Evolutionary conservation across 2,329 filamentous ascomycete genomes (phyloP).

Genomic region (Metarhizium robertsii): DNA sequence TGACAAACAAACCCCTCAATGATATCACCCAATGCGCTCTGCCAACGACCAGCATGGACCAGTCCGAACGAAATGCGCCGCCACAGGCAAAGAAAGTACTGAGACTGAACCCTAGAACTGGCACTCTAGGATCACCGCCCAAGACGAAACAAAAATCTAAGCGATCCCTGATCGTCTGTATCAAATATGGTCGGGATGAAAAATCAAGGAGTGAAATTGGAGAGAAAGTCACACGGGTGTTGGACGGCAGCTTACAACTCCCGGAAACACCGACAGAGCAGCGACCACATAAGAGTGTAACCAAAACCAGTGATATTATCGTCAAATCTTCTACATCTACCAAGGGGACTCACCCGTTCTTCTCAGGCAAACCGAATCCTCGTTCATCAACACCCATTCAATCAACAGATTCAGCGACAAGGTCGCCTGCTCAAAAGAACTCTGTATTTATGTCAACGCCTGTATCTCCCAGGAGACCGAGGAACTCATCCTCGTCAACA

Average conservation of each 20-base stretch:
- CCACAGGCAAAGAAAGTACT: slow-evolving; percentile 35
- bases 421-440: slow-evolving; percentile 21
- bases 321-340: slow-evolving; percentile 9
- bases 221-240: slow-evolving; percentile 52
- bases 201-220: slow-evolving; percentile 40
- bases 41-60: background rate
- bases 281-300: background rate
- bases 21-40: background rate
- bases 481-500: slow-evolving; percentile 18
- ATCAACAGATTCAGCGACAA: slow-evolving; percentile 12
- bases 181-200: slow-evolving; percentile 49
- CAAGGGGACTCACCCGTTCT: slow-evolving; percentile 34
- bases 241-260: slow-evolving; percentile 27
- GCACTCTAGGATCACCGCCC: slow-evolving; percentile 53
- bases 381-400: slow-evolving; percentile 11
- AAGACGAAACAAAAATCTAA: slow-evolving; percentile 34
- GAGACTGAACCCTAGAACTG: slow-evolving; percentile 49
- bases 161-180: slow-evolving; percentile 36
- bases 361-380: slow-evolving; percentile 25
- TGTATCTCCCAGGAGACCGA: slow-evolving; percentile 37
- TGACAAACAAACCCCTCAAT: background rate
- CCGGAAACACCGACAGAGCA: slow-evolving; percentile 13
- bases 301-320: slow-evolving; percentile 4
- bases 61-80: slow-evolving; percentile 1
- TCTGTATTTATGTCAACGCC: slow-evolving; percentile 44